These are phyloP conservation scores for Populus tomentosa DNA, from an alignment of 441 rosid genomes.

Conservation along the genomic window DNA sequence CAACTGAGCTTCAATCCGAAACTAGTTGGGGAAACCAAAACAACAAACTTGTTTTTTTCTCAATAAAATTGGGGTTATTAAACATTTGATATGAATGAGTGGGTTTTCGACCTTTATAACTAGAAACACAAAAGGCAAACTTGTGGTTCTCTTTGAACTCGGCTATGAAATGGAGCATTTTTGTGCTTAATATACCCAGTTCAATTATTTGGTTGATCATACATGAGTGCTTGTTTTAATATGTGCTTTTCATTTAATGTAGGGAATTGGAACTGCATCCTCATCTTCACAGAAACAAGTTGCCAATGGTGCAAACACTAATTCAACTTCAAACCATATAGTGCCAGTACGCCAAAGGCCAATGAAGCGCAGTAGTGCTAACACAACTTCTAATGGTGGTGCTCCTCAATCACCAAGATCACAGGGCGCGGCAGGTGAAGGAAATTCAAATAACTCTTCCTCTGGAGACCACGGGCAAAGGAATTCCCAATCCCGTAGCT, in stretches of 20 bases:
- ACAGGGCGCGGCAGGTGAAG: slow-evolving; percentile 33
- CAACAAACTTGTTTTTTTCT: background rate
- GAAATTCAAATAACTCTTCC: slow-evolving; percentile 37
- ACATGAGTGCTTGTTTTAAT: background rate
- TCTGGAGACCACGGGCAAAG: slow-evolving; percentile 47
- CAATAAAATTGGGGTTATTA: background rate
- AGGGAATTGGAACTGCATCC: slow-evolving; percentile 49
- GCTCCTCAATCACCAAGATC: slow-evolving; percentile 36
- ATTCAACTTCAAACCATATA: slow-evolving; percentile 38
- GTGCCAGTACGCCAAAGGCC: slow-evolving; percentile 35
- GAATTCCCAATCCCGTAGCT: slow-evolving; percentile 39
- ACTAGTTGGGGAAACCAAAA: background rate
- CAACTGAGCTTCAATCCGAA: background rate
- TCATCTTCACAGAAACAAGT: slow-evolving; percentile 43
- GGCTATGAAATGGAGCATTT: background rate
- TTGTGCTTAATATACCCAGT: background rate
- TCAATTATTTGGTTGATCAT: background rate
- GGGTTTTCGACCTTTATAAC: background rate
- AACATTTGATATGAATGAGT: background rate
- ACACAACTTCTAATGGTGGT: slow-evolving; percentile 38
- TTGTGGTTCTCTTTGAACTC: background rate
- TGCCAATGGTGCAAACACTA: slow-evolving; percentile 34
- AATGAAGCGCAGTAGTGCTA: slow-evolving; percentile 40
- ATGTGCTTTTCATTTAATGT: slow-evolving; percentile 5
- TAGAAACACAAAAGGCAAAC: background rate